phyloP scores from a whole-genome alignment of 768 basidiomycete genomes.

The Artomyces pyxidatus region DNA sequence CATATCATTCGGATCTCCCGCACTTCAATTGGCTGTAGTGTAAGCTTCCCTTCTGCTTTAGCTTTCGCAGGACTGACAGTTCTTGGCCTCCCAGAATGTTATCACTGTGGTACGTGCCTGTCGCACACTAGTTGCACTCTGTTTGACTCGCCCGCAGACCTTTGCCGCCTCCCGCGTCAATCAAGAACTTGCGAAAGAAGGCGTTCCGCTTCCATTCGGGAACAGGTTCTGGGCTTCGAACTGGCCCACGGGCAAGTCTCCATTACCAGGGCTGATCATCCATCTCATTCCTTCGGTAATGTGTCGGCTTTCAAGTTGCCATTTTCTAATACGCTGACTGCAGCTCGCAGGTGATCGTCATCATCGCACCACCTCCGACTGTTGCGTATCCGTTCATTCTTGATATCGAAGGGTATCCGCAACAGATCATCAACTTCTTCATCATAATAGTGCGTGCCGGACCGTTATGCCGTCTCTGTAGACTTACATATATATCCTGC shows the following conservation, averaged over 20 bases:
- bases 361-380: slow-evolving; percentile 42
- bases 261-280: slow-evolving; percentile 46
- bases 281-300: slow-evolving; percentile 45
- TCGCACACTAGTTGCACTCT: not conserved
- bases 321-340: not conserved
- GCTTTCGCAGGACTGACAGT: not conserved
- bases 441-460: slow-evolving; percentile 38
- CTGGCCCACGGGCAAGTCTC: slow-evolving; percentile 51
- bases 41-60: not conserved
- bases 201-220: slow-evolving; percentile 51
- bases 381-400: slow-evolving; percentile 57
- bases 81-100: not conserved
- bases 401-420: slow-evolving; percentile 35
- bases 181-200: slow-evolving; percentile 58
- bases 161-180: slow-evolving; percentile 45
- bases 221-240: slow-evolving; percentile 56
- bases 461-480: not conserved
- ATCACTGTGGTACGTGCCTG: not conserved
- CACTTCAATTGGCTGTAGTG: not conserved
- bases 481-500: not conserved
- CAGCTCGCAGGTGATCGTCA: slow-evolving; percentile 38
- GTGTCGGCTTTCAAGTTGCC: not conserved
- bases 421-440: slow-evolving; percentile 29
- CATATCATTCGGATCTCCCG: not conserved
- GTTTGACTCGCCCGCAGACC: slow-evolving; percentile 25